phyloP scores from a whole-genome alignment of 2,329 filamentous ascomycete species.

The Paraphaeosphaeria minitans region DNA sequence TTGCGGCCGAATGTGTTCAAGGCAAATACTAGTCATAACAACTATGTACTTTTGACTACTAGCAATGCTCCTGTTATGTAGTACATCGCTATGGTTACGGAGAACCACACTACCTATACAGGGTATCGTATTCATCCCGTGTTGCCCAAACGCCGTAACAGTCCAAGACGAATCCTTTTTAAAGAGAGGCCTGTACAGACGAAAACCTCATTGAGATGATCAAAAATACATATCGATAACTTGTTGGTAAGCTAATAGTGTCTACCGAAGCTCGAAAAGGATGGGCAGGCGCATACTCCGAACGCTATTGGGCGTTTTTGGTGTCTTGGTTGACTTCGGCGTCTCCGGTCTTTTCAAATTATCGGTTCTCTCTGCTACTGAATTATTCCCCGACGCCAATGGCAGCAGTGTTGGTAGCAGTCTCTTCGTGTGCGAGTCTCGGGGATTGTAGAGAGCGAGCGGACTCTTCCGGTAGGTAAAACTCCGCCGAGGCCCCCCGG shows the following conservation, averaged over 20 bases:
- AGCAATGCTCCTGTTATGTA: background rate
- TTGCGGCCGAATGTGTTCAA: too few species aligned
- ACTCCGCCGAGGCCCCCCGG: constrained; percentile 18
- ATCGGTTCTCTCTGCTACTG: background rate
- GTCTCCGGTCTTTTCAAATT: background rate
- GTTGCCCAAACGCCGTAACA: background rate
- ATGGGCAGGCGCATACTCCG: constrained; percentile 28
- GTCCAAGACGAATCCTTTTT: background rate
- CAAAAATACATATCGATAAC: background rate
- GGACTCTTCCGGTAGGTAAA: constrained; percentile 10
- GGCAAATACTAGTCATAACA: background rate
- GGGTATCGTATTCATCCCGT: background rate
- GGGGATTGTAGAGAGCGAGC: constrained; percentile 11
- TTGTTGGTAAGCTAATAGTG: background rate
- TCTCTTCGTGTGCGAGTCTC: constrained; percentile 27
- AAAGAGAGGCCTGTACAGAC: background rate
- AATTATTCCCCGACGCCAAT: constrained; percentile 6
- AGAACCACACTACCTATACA: background rate
- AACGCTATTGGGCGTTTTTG: constrained; percentile 21
- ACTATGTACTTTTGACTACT: background rate
- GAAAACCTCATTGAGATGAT: background rate
- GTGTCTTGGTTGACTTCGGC: constrained; percentile 12
- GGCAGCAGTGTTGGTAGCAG: constrained; percentile 27
- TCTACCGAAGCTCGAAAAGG: constrained; percentile 13
- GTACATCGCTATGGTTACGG: background rate